Base-by-base conservation (phyloP, 805 yeast species). In the Jamesozyma spencerorum region DNA sequence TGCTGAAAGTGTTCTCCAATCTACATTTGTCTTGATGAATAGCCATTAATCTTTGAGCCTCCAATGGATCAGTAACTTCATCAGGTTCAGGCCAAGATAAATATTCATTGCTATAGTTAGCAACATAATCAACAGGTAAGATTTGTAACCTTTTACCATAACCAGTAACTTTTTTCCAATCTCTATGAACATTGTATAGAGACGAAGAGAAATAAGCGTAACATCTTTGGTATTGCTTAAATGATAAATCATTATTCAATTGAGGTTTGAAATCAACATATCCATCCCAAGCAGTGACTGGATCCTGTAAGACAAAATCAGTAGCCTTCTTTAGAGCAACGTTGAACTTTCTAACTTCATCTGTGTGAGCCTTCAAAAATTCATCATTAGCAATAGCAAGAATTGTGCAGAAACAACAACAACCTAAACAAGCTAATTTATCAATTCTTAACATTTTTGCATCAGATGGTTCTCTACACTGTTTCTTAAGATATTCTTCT, bases 381-480 rank as follows among this genome's bases (percentile, higher is more conserved):
- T 64, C 57, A 49, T 74, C 79, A 53, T 74, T 74, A 48, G 64
- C 65, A 48, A 73, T 74, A 67, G 71, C 72, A 50, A 73, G 62
- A 44, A 73, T 69, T 34, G 77, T 69, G 49, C 79, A 73, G 70
- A 73, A 73, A 49, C 79, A 73, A 54, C 79, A 73, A 54, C 79
- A 73, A 13, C 79, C 79, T 41, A 73, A 61, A 46, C 74, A 74
- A 18, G 79, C 79, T 49, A 73, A 60, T 48, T 65, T 63, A 52
- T 74, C 79, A 49, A 74, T 74, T 61, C 79, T 65, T 51, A 74
- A 59, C 79, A 74, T 74, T 50, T 71, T 68, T 41, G 72, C 78
- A 33, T 70, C 77, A 35, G 58, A 51, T 28, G 60, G 55, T 24
- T 69, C 66, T 50, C 69, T 64, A 15, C 75, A 75, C 45, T 65